These are phyloP conservation scores for Fusarium hostae DNA, from an alignment of 2,329 filamentous ascomycete species.

Conservation along the genomic window DNA sequence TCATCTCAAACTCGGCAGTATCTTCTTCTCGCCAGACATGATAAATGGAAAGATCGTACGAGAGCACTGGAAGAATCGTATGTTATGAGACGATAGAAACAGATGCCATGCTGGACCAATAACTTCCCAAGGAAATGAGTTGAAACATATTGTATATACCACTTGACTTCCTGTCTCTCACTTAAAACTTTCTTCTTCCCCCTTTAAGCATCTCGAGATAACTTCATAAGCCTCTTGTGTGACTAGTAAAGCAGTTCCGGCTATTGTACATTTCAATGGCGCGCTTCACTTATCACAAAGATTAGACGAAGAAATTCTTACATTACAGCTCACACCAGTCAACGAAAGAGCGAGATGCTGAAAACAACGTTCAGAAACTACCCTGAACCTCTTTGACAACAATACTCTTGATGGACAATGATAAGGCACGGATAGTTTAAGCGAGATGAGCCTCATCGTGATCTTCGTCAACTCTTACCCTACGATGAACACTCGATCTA, in stretches of 20 bases:
- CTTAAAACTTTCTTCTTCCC: neutral
- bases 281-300: fast-evolving
- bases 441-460: neutral
- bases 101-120: too few relatives aligned
- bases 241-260: fast-evolving
- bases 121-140: fast-evolving
- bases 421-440: neutral
- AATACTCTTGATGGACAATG: neutral
- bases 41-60: neutral
- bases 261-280: neutral
- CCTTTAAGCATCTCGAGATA: neutral
- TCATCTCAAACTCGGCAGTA: neutral
- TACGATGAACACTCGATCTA: neutral
- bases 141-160: neutral
- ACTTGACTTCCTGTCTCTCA: neutral
- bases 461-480: conserved; percentile 3
- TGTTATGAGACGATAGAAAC: neutral
- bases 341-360: neutral
- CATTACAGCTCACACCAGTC: neutral
- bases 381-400: neutral
- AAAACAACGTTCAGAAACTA: neutral
- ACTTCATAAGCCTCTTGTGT: fast-evolving
- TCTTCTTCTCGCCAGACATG: neutral
- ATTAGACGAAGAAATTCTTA: neutral
- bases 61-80: neutral